Percentiles rank a stretch among this genome's conserved stretches.
These are phyloP conservation scores for Herpotrichia juniperi DNA, from an alignment of 2,329 filamentous ascomycete genomes.

Conservation along the genomic window DNA sequence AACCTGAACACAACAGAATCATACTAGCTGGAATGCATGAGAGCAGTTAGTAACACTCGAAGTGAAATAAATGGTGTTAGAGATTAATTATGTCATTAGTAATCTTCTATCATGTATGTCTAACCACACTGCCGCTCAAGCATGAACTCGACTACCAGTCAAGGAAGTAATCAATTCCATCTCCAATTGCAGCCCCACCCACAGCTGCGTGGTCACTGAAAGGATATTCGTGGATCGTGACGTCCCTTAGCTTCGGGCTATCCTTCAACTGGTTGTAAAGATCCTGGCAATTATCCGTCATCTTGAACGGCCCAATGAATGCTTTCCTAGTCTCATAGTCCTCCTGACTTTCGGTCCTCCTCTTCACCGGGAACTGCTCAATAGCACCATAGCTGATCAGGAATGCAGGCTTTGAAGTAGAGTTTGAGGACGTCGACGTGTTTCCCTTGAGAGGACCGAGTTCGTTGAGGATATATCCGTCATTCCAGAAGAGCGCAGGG, in stretches of 20 bases:
- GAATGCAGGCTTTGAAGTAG: constrained; percentile 30
- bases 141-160: constrained; percentile 37
- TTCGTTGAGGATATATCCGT: constrained; percentile 46
- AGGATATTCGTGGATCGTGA: constrained; percentile 35
- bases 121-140: too few relatives aligned
- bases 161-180: constrained; percentile 42
- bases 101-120: too few relatives aligned
- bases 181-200: constrained; percentile 30
- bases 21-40: too few relatives aligned
- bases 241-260: constrained; percentile 29
- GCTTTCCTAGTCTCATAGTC: constrained; percentile 32
- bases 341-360: constrained; percentile 33
- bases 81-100: too few relatives aligned
- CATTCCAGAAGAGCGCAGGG: constrained; percentile 57
- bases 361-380: constrained; percentile 32
- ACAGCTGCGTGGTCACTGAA: constrained; percentile 41
- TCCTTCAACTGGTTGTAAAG: constrained; percentile 30
- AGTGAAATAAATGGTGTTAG: too few relatives aligned
- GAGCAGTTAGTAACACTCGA: too few relatives aligned
- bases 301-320: constrained; percentile 29
- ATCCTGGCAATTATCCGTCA: constrained; percentile 26
- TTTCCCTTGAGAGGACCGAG: constrained; percentile 23
- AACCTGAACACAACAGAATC: too few relatives aligned
- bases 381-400: constrained; percentile 38
- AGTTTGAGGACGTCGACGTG: background rate